phyloP scores from a whole-genome alignment of 2,329 filamentous ascomycete genomes.

The Ophiostoma sp. region DNA sequence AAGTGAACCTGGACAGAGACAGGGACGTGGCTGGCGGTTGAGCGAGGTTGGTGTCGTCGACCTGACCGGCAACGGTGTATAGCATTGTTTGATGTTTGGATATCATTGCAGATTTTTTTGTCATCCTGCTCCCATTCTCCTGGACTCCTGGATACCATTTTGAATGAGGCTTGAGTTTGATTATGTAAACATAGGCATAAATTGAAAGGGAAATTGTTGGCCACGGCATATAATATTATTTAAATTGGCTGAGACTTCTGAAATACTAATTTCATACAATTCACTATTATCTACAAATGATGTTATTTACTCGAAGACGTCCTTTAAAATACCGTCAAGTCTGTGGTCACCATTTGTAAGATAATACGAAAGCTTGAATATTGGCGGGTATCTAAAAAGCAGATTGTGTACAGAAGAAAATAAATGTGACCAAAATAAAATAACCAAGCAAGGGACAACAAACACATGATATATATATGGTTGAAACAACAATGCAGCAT shows the following conservation, averaged over 20 bases:
- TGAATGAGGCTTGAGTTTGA: not conserved
- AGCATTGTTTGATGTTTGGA: not conserved
- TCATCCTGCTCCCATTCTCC: not conserved
- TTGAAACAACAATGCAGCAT: not conserved
- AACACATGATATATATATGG: not conserved
- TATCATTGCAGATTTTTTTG: not conserved
- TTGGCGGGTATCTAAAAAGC: constrained; percentile 1
- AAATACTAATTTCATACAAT: too few species aligned
- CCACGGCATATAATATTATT: not conserved
- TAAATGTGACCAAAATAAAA: not conserved
- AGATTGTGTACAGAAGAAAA: not conserved
- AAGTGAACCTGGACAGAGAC: not conserved
- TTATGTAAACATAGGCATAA: not conserved
- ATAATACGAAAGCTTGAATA: not conserved
- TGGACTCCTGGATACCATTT: not conserved
- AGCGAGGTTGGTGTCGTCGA: constrained; percentile 21
- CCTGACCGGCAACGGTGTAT: constrained; percentile 12
- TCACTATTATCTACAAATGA: too few species aligned
- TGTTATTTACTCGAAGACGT: too few species aligned
- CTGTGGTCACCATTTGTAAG: not conserved
- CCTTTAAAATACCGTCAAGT: too few species aligned
- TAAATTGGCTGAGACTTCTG: not conserved
- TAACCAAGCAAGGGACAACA: not conserved
- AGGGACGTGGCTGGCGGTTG: constrained; percentile 18
- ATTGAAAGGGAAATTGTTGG: not conserved